Evolutionary conservation across 179 eudicot genomes (phyloP).

Genomic region (Patellifolia procumbens): DNA sequence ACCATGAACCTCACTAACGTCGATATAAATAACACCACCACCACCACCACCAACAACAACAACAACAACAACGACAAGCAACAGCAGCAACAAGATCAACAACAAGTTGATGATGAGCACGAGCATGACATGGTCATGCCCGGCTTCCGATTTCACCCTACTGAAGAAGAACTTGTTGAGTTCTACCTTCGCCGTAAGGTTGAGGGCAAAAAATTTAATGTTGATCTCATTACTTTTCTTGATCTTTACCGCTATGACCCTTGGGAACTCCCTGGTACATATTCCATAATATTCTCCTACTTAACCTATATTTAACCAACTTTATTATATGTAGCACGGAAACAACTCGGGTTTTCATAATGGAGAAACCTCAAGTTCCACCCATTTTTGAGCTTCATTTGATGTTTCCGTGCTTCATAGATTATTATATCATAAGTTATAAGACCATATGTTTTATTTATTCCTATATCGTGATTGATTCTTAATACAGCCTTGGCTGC

Average conservation of each 20-base stretch:
- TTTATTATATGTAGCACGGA: too few relatives aligned
- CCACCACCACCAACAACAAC: background rate
- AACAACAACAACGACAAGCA: constrained; percentile 13
- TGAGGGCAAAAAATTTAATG: constrained; percentile 93
- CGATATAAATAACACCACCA: constrained; percentile 25
- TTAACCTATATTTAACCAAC: too few relatives aligned
- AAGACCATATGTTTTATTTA: background rate
- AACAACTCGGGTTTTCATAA: too few relatives aligned
- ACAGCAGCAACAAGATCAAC: constrained; percentile 14
- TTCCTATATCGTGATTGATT: background rate
- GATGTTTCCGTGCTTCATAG: too few relatives aligned
- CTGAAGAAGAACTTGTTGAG: constrained; percentile 90
- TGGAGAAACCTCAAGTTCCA: too few relatives aligned
- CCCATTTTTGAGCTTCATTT: too few relatives aligned
- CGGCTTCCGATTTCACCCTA: constrained; percentile 93
- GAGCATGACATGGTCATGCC: constrained; percentile 93
- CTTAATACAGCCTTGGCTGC: constrained; percentile 71
- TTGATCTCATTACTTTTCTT: constrained; percentile 87
- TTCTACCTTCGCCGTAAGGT: constrained; percentile 99
- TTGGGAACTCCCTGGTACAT: constrained; percentile 94
- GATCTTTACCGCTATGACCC: constrained; percentile 98
- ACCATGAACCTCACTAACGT: constrained; percentile 49
- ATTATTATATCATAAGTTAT: background rate
- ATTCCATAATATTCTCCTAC: background rate
- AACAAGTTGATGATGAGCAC: constrained; percentile 47